A percentile compares a stretch with the other conserved stretches of the same genome.
phyloP scores from a whole-genome alignment of 768 basidiomycete species.

The Trametes coccinea region DNA sequence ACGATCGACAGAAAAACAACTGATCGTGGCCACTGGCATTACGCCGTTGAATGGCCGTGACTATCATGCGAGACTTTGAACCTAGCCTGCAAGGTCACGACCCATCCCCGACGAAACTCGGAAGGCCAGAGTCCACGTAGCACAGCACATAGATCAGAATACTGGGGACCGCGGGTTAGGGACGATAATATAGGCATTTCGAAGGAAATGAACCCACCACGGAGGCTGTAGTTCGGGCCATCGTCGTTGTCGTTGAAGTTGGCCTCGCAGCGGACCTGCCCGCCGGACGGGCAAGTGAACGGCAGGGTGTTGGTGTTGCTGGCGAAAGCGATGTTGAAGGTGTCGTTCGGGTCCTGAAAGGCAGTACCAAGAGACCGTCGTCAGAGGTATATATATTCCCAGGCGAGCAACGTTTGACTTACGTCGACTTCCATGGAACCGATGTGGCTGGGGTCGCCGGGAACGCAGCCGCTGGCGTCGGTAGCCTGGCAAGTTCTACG shows the following conservation, averaged over 20 bases:
- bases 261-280: constrained; percentile 15
- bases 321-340: constrained; percentile 1
- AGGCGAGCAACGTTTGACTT: background rate
- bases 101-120: too few relatives aligned
- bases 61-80: too few relatives aligned
- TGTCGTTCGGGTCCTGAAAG: constrained; percentile 9
- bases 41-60: too few relatives aligned
- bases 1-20: too few relatives aligned
- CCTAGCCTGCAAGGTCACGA: too few relatives aligned
- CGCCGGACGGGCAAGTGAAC: constrained; percentile 10
- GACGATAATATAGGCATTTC: background rate
- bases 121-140: too few relatives aligned
- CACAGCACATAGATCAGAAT: background rate
- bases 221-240: constrained; percentile 16
- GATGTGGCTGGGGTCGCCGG: constrained; percentile 1
- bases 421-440: constrained; percentile 12
- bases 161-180: background rate
- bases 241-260: constrained; percentile 19
- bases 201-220: background rate
- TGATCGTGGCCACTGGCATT: too few relatives aligned
- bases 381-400: too few relatives aligned
- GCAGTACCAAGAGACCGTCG: too few relatives aligned
- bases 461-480: constrained; percentile 6
- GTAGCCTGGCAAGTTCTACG: constrained; percentile 11
- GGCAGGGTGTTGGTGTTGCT: constrained; percentile 6